These are phyloP conservation scores for Hyaloscypha finlandica DNA, from an alignment of 495 filamentous ascomycete genomes.

Conservation along the genomic window DNA sequence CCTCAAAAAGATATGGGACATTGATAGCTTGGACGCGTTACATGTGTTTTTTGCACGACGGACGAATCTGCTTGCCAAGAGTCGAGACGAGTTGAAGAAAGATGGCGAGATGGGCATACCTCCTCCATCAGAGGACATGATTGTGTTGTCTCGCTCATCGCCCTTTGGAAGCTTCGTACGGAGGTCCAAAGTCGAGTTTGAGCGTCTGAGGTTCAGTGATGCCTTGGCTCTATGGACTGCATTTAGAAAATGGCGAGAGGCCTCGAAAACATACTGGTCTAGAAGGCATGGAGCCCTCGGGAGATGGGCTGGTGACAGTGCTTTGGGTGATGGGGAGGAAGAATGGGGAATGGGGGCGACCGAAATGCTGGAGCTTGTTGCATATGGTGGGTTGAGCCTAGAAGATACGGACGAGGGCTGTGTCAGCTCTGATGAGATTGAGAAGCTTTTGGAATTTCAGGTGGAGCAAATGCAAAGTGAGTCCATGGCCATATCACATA, in stretches of 20 bases:
- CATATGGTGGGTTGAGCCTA: conserved; percentile 28
- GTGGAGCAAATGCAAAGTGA: conserved; percentile 82
- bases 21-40: conserved; percentile 77
- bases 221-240: conserved; percentile 73
- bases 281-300: conserved; percentile 62
- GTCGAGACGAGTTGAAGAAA: conserved; percentile 54
- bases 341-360: conserved; percentile 43
- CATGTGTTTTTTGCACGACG: conserved; percentile 69
- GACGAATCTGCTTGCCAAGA: conserved; percentile 58
- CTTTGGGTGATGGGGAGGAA: conserved; percentile 50
- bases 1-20: conserved; percentile 78
- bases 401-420: conserved; percentile 46
- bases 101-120: conserved; percentile 54
- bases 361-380: conserved; percentile 40
- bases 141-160: conserved; percentile 63
- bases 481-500: conserved; percentile 28
- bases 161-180: conserved; percentile 86
- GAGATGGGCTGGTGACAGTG: conserved; percentile 68
- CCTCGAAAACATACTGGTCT: conserved; percentile 70
- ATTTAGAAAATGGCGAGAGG: conserved; percentile 76
- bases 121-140: conserved; percentile 46
- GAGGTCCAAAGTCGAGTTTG: conserved; percentile 75
- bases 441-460: conserved; percentile 83
- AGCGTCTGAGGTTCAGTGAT: conserved; percentile 76
- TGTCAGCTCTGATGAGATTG: conserved; percentile 80